Percentiles rank a stretch among this genome's conserved stretches.
These are phyloP conservation scores for Neurospora terricola DNA, from an alignment of 495 filamentous ascomycete species.

Conservation along the genomic window DNA sequence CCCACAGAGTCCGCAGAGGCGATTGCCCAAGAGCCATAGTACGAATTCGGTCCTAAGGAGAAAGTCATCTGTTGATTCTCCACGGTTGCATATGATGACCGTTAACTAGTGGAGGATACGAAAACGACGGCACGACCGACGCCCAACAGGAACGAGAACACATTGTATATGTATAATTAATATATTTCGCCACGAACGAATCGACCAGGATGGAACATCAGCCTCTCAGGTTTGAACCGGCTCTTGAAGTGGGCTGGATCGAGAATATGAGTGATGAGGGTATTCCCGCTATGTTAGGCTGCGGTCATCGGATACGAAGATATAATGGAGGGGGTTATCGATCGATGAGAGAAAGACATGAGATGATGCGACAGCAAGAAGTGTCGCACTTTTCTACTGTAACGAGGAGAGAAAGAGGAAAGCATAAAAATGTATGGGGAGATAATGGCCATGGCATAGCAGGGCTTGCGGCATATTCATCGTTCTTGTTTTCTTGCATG, in stretches of 20 bases:
- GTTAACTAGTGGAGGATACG: constrained; percentile 35
- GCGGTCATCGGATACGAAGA: not conserved
- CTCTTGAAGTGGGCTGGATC: not conserved
- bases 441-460: not conserved
- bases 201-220: not conserved
- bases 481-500: not conserved
- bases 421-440: not conserved
- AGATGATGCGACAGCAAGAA: not conserved
- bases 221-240: not conserved
- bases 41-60: constrained; percentile 38
- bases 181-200: not conserved
- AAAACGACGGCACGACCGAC: not conserved
- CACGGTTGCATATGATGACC: constrained; percentile 61
- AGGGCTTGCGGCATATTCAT: not conserved
- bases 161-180: constrained; percentile 18
- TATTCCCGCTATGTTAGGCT: not conserved
- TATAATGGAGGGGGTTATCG: not conserved
- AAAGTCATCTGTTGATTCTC: constrained; percentile 36
- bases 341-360: not conserved
- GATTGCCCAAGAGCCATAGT: constrained; percentile 40
- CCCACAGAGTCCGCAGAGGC: constrained; percentile 28
- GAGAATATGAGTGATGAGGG: not conserved
- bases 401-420: not conserved
- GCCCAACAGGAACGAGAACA: not conserved
- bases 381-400: not conserved